These are phyloP conservation scores for Aspergillus ibericus DNA, from an alignment of 2,329 filamentous ascomycete genomes.

Conservation along the genomic window DNA sequence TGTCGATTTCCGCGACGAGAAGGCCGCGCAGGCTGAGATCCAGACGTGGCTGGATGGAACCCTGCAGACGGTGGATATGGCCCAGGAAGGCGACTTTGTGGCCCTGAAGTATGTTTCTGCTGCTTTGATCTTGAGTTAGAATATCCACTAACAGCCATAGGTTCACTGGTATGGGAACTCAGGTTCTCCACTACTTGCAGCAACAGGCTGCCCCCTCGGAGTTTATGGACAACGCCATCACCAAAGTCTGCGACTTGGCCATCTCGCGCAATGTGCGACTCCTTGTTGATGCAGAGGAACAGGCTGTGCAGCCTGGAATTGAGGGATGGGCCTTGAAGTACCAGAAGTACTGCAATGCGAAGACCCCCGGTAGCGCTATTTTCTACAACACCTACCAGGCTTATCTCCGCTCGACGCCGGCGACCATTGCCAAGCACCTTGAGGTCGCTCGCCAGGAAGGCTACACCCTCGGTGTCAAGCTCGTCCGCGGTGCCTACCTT, in stretches of 20 bases:
- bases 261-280: conserved; percentile 46
- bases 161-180: conserved; percentile 39
- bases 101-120: conserved; percentile 49
- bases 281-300: conserved; percentile 57
- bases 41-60: conserved; percentile 54
- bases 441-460: conserved; percentile 47
- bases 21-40: conserved; percentile 35
- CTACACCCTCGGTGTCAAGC: conserved; percentile 54
- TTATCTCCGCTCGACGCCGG: conserved; percentile 52
- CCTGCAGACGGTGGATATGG: conserved; percentile 54
- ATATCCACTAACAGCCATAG: conserved; percentile 7
- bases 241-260: conserved; percentile 46
- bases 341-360: conserved; percentile 54
- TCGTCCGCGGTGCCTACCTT: conserved; percentile 57
- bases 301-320: conserved; percentile 53
- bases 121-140: background rate
- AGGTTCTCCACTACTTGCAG: conserved; percentile 42
- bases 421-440: conserved; percentile 49
- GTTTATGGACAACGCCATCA: conserved; percentile 45
- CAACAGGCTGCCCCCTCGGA: conserved; percentile 40
- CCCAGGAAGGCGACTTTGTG: conserved; percentile 53
- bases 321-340: conserved; percentile 55
- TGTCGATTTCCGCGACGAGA: conserved; percentile 29
- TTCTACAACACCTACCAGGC: conserved; percentile 56
- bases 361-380: conserved; percentile 51